phyloP scores from a whole-genome alignment of 768 basidiomycete genomes.

The Holtermanniella nyarrowii region DNA sequence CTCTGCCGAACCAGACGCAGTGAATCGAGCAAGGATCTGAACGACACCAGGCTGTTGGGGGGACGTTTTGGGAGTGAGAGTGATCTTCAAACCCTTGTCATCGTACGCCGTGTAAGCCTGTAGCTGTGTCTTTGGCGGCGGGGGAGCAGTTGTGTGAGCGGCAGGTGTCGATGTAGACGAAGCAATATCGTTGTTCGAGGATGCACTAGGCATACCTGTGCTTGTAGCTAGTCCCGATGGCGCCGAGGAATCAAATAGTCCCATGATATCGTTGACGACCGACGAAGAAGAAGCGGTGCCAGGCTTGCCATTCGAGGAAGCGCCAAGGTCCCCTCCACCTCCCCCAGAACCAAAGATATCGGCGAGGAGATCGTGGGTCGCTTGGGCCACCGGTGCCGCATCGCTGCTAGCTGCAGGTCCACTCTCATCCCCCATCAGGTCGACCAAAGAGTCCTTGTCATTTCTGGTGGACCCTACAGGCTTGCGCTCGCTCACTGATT shows the following conservation, averaged over 20 bases:
- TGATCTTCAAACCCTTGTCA: constrained; percentile 78
- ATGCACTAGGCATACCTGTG: constrained; percentile 12
- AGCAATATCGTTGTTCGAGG: neutral
- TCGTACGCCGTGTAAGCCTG: constrained; percentile 80
- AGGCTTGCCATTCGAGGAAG: constrained; percentile 39
- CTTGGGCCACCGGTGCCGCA: constrained; percentile 44
- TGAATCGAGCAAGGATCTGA: constrained; percentile 81
- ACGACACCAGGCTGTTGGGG: constrained; percentile 73
- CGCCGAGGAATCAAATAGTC: constrained; percentile 59
- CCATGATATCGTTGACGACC: constrained; percentile 75
- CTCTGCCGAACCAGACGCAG: constrained; percentile 49
- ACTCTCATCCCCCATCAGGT: constrained; percentile 74
- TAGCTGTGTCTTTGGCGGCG: constrained; percentile 48
- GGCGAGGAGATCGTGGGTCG: constrained; percentile 74
- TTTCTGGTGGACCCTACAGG: constrained; percentile 82
- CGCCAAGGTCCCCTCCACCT: constrained; percentile 26
- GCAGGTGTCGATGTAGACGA: neutral
- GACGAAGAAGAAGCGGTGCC: constrained; percentile 45
- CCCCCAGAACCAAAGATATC: constrained; percentile 67
- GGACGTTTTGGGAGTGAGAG: constrained; percentile 76
- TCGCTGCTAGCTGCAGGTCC: constrained; percentile 45
- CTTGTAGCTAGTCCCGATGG: constrained; percentile 29
- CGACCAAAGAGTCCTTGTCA: constrained; percentile 57
- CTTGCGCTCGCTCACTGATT: constrained; percentile 82
- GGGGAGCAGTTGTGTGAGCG: constrained; percentile 34